Percentiles rank a stretch among this genome's conserved stretches.
phyloP scores from a whole-genome alignment of 257 asterid species.

The Solanum etuberosum region DNA sequence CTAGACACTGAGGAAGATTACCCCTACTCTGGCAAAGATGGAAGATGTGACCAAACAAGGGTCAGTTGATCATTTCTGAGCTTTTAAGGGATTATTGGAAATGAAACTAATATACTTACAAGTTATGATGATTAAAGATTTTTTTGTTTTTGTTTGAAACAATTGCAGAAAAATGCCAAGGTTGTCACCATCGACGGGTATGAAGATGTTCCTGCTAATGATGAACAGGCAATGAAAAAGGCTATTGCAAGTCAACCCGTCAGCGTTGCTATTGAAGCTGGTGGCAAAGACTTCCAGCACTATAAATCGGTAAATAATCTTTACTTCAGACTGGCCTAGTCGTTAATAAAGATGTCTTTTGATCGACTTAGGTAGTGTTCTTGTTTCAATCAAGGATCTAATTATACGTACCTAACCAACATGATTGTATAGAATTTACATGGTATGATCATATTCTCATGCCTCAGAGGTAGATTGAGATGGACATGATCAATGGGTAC shows the following conservation, averaged over 20 bases:
- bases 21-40: slow-evolving; percentile 23
- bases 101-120: not conserved
- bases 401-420: no score
- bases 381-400: not conserved
- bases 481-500: not conserved
- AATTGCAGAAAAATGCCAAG: slow-evolving; percentile 57
- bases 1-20: slow-evolving; percentile 33
- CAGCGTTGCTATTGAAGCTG: slow-evolving; percentile 65
- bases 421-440: no score
- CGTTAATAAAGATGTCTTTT: not conserved
- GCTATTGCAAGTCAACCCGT: slow-evolving; percentile 51
- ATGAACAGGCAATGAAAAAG: slow-evolving; percentile 40
- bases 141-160: not conserved
- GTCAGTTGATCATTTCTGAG: not conserved
- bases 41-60: slow-evolving; percentile 24
- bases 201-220: slow-evolving; percentile 34
- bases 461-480: not conserved
- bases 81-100: not conserved
- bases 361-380: not conserved
- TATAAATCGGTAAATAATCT: slow-evolving; percentile 33
- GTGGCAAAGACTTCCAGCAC: slow-evolving; percentile 59
- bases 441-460: not conserved
- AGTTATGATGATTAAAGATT: not conserved
- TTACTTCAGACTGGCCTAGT: not conserved
- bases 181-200: slow-evolving; percentile 50